phyloP scores from a whole-genome alignment of 1,284 basidiomycete genomes.

The Cystobasidiaceae sp. region DNA sequence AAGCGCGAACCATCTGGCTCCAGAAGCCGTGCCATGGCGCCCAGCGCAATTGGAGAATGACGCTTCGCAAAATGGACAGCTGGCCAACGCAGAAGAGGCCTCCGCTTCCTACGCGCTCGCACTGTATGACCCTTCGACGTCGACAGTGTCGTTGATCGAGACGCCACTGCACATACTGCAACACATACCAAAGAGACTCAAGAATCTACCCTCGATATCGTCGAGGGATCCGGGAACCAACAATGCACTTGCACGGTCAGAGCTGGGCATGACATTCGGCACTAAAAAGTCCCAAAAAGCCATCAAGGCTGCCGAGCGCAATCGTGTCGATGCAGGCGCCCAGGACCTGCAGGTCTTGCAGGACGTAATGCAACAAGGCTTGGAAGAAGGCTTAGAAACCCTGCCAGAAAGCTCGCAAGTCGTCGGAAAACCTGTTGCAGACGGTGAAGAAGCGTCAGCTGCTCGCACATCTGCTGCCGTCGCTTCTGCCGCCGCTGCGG shows the following conservation, averaged over 20 bases:
- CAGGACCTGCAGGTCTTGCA: slow-evolving; percentile 66
- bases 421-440: not conserved
- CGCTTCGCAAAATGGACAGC: not conserved
- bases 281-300: slow-evolving; percentile 84
- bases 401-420: slow-evolving; percentile 54
- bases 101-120: slow-evolving; percentile 47
- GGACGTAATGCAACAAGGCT: slow-evolving; percentile 69
- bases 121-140: slow-evolving; percentile 61
- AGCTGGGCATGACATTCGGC: slow-evolving; percentile 84
- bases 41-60: slow-evolving; percentile 16
- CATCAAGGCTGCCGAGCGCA: slow-evolving; percentile 75
- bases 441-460: not conserved
- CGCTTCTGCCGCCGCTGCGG: slow-evolving; percentile 9
- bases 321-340: slow-evolving; percentile 75
- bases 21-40: slow-evolving; percentile 10
- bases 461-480: not conserved
- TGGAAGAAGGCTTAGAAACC: slow-evolving; percentile 62
- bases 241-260: slow-evolving; percentile 51
- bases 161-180: slow-evolving; percentile 67
- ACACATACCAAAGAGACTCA: slow-evolving; percentile 74
- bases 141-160: slow-evolving; percentile 62
- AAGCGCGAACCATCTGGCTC: slow-evolving; percentile 9
- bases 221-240: not conserved
- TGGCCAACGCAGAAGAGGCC: slow-evolving; percentile 11
- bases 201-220: slow-evolving; percentile 45